Evolutionary conservation across 2,329 filamentous ascomycete genomes (phyloP).

Genomic region (Davidsoniella eucalypti): DNA sequence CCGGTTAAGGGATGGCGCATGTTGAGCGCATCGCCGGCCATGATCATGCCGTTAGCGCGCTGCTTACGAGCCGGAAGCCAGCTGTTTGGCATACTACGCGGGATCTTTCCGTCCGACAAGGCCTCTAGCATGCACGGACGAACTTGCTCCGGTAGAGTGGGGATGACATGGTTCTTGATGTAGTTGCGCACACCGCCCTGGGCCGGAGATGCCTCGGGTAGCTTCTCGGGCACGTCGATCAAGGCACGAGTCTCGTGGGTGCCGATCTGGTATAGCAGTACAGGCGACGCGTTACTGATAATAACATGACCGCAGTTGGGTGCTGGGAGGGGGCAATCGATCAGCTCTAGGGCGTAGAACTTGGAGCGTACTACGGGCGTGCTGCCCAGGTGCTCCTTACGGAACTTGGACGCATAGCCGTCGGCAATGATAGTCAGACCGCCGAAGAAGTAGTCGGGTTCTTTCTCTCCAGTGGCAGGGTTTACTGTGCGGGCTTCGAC

Average conservation of each 20-base stretch:
- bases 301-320: constrained; percentile 74
- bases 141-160: constrained; percentile 54
- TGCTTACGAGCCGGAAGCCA: constrained; percentile 66
- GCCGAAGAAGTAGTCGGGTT: constrained; percentile 67
- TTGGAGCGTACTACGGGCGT: constrained; percentile 60
- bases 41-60: constrained; percentile 43
- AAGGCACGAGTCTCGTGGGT: constrained; percentile 83
- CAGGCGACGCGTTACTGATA: constrained; percentile 57
- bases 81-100: constrained; percentile 82
- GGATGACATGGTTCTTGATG: constrained; percentile 63
- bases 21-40: constrained; percentile 91
- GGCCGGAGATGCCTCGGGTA: constrained; percentile 54
- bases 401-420: constrained; percentile 83
- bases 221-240: constrained; percentile 68
- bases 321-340: constrained; percentile 65
- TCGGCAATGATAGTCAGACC: constrained; percentile 79
- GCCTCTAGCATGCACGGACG: constrained; percentile 60
- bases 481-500: constrained; percentile 57
- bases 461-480: constrained; percentile 36
- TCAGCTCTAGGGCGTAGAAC: constrained; percentile 87
- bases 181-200: constrained; percentile 76
- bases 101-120: constrained; percentile 60
- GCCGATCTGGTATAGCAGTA: constrained; percentile 93
- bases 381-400: constrained; percentile 56
- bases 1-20: constrained; percentile 98